Base-by-base conservation (phyloP, 768 basidiomycete genomes). In the Guyanaporus albipodus region DNA sequence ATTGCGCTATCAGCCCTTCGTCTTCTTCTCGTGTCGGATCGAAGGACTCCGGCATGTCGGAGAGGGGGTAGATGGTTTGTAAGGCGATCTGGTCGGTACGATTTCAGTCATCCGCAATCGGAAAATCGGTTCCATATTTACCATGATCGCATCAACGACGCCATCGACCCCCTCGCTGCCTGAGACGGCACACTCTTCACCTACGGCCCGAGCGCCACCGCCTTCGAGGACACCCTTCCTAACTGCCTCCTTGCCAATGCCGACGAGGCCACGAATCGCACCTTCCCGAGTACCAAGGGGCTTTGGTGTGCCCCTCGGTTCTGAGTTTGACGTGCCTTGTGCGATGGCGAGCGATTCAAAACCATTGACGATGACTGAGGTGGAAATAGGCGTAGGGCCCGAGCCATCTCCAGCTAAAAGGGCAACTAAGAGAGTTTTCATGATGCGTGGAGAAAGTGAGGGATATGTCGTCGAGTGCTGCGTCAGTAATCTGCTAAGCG, bases 401-500 rank as follows among this genome's bases (percentile, higher is more conserved):
- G 63, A 50, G 18, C 58, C 51, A n/a, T 38, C 46, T 33, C 45
- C 63, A 26, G 63, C 62, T 33, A 91, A 76, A 2, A 98, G 80
- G 0, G 93, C 91, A 10, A 93, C 76, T 4, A 96, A 75, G 4
- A 98, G 81, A 0, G 95, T 96, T 64, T 96, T 96, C 75, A 93
- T 90, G 38, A 97, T 86, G 12, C 95, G 86, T 23, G 88, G 84
- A 1, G 87, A 82, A 12, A 94, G 78, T 0, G 86, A 84, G 1
- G 91, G 89, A 64, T 94, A 93, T 4, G 91, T 90, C n/a, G 87
- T 86, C 0, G 85, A 84, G 56, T 91, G 88, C 52, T 83, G 84
- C 0, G 82, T 84, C 52, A 92, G 73, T 2, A 97, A 72, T 48
- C 83, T 83, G 3, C 89, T 84, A 0, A 99, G 77, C 0, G 90